Percentiles rank a stretch among this genome's conserved stretches.
phyloP scores from a whole-genome alignment of 2,329 filamentous ascomycete species.

The Zarea fungicola region DNA sequence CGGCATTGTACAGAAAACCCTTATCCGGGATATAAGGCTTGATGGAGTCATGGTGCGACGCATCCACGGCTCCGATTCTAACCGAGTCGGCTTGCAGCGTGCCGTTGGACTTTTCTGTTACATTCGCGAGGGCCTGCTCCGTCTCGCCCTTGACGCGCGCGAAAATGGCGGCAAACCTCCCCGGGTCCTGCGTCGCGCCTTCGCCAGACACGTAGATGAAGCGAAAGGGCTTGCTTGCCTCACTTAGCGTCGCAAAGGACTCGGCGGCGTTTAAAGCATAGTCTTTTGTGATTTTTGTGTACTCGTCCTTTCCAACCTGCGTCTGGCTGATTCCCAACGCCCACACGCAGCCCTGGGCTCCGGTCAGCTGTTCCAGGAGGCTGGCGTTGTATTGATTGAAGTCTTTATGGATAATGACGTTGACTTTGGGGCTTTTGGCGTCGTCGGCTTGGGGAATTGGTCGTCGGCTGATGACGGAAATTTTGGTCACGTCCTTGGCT shows the following conservation, averaged over 20 bases:
- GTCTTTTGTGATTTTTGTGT: constrained; percentile 62
- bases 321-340: constrained; percentile 62
- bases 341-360: constrained; percentile 67
- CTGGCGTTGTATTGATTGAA: constrained; percentile 55
- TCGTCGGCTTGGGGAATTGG: constrained; percentile 59
- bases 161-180: constrained; percentile 51
- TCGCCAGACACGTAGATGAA: constrained; percentile 68
- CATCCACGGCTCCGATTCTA: constrained; percentile 57
- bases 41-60: constrained; percentile 34
- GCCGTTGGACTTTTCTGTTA: constrained; percentile 36
- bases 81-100: constrained; percentile 51
- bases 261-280: constrained; percentile 60
- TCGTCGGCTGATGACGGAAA: constrained; percentile 63
- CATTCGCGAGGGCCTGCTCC: constrained; percentile 52
- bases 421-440: constrained; percentile 51
- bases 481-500: constrained; percentile 49
- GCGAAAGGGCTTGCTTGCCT: constrained; percentile 48
- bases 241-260: constrained; percentile 48
- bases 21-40: constrained; percentile 35
- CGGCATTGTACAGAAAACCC: constrained; percentile 16
- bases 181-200: constrained; percentile 54
- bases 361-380: constrained; percentile 54
- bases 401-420: constrained; percentile 64
- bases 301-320: constrained; percentile 58
- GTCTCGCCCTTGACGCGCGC: constrained; percentile 62